Percentiles rank a stretch among this genome's conserved stretches.
phyloP scores from a whole-genome alignment of 495 filamentous ascomycete species.

The Aspergillus mulundensis region DNA sequence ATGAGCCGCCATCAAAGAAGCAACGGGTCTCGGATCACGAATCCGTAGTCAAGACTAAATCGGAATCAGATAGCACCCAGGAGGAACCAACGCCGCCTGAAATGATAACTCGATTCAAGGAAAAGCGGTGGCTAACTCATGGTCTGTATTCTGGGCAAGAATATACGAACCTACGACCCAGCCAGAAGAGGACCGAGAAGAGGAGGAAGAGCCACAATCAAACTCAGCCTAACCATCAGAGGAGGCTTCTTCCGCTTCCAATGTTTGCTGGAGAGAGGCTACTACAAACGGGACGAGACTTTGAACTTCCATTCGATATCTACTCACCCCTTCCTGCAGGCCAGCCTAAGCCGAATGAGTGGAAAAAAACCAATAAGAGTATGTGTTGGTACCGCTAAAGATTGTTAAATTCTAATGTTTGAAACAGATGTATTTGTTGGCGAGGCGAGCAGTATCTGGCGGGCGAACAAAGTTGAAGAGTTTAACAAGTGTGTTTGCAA shows the following conservation, averaged over 20 bases:
- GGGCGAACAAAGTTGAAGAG: conserved; percentile 67
- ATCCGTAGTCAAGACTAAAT: conserved; percentile 38
- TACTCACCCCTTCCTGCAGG: conserved; percentile 80
- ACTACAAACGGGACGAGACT: conserved; percentile 67
- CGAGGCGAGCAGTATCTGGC: conserved; percentile 81
- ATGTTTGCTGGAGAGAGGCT: conserved; percentile 61
- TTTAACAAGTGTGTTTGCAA: conserved; percentile 78
- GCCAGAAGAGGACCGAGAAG: conserved; percentile 57
- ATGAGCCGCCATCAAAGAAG: conserved; percentile 43
- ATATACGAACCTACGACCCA: conserved; percentile 57
- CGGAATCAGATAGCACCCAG: conserved; percentile 29
- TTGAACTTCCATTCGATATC: conserved; percentile 83
- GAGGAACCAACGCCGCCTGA: conserved; percentile 35
- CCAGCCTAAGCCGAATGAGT: conserved; percentile 86
- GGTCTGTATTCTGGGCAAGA: conserved; percentile 90
- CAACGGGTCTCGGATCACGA: conserved; percentile 48
- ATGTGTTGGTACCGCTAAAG: conserved; percentile 24
- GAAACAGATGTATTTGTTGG: conserved; percentile 81
- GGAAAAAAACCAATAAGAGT: conserved; percentile 89
- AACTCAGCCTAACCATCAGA: conserved; percentile 34
- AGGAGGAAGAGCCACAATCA: conserved; percentile 43
- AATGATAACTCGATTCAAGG: conserved; percentile 35
- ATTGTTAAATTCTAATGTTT: conserved; percentile 18
- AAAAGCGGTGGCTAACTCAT: conserved; percentile 71
- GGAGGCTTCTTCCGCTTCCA: conserved; percentile 56